Evolutionary conservation across 306 rosid species (phyloP), one percentile per base, ranked within the genome.

Genomic region (Aeschynomene evenia): DNA sequence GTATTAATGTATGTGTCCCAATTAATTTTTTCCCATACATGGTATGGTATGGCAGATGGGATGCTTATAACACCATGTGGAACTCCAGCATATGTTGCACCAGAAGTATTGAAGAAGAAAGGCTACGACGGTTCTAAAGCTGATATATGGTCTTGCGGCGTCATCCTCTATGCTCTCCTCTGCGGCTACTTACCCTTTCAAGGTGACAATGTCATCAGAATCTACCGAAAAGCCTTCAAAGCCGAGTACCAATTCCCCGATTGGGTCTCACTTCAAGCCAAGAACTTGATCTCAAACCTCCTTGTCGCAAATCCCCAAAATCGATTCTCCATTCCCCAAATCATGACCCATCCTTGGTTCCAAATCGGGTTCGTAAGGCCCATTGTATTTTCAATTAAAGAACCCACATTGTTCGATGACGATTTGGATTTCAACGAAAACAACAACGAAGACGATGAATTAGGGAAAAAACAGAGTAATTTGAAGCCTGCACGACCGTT

Each of bases 61-160:
- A 65, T 92, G 86, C 89, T 92, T 0, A 36, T 85, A 13, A 92
- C 98, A 1, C 90, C 84, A 15, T 92, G 98, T 12, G 98, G 98
- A 0, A 92, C 98, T 0, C 98, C 95, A 4, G 89, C 96, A 0
- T 92, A 92, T 6, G 92, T 89, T n/a, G 98, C 96, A 1, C 98
- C 98, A 0, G 98, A 92, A 72, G 80, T 92, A 3, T 36, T 92
- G 70, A 83, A 85, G 72, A 92, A 87, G 71, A 82, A 75, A 23
- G 98, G 98, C 0, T 92, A 92, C 6, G 90, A 87, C 24, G 98
- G 98, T 14, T 89, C 88, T 0, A 92, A 84, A 62, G 86, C 92
- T 2, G 98, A 92, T 70, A 61, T 92, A 0, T 92, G 98, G 98
- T 92, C 98, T 0, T 89, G 96, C 34, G 98, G 96, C 0, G 90